These are phyloP conservation scores for Candida wancherniae DNA, from an alignment of 805 yeast genomes.

Conservation along the genomic window DNA sequence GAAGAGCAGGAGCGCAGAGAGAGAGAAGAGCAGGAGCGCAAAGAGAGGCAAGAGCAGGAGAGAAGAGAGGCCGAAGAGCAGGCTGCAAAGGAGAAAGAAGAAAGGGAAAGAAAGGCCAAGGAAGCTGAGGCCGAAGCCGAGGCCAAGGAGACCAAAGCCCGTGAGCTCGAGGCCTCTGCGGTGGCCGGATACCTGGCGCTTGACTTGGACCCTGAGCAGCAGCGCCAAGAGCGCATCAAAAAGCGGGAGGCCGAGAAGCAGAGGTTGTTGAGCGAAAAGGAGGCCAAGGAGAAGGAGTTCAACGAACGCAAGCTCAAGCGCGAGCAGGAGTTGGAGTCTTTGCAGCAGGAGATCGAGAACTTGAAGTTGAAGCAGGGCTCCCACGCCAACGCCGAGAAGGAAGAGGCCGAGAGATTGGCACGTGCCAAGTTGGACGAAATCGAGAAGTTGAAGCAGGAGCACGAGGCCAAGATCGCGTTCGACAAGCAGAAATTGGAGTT, in stretches of 20 bases:
- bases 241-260: conserved; percentile 25
- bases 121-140: conserved; percentile 17
- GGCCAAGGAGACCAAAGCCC: conserved; percentile 5
- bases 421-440: conserved; percentile 29
- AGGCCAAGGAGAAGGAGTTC: conserved; percentile 24
- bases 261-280: conserved; percentile 20
- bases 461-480: conserved; percentile 27
- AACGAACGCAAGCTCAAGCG: conserved; percentile 22
- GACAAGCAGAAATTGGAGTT: conserved; percentile 27
- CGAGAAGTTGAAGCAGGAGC: conserved; percentile 32
- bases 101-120: conserved; percentile 23
- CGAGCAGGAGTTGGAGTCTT: conserved; percentile 23
- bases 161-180: conserved; percentile 1
- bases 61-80: conserved; percentile 24
- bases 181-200: too few relatives aligned
- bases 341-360: conserved; percentile 29
- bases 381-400: conserved; percentile 22
- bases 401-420: conserved; percentile 28
- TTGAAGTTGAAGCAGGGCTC: conserved; percentile 22
- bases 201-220: too few relatives aligned
- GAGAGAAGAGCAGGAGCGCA: conserved; percentile 8
- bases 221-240: conserved; percentile 10
- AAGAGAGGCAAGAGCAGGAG: conserved; percentile 12
- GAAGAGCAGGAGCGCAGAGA: conserved; percentile 13
- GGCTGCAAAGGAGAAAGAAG: conserved; percentile 21